phyloP scores from a whole-genome alignment of 805 yeast species.

The Kodamaea lidongshanica region DNA sequence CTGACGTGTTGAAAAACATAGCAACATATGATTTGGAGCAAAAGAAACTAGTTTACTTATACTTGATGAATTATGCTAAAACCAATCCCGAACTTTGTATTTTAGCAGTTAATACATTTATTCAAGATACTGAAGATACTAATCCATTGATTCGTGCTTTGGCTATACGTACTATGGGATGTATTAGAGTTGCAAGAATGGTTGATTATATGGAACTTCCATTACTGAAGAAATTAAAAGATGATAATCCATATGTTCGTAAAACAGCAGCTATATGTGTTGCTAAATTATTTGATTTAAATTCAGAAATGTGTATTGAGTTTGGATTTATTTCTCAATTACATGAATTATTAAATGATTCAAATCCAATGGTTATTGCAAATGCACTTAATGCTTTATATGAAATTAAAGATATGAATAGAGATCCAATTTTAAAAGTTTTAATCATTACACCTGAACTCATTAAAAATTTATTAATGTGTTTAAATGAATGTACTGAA shows the following conservation, averaged over 20 bases:
- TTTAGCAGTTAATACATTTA: constrained; percentile 90
- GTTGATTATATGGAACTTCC: constrained; percentile 93
- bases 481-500: constrained; percentile 95
- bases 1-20: constrained; percentile 91
- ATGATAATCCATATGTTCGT: constrained; percentile 95
- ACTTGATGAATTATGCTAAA: constrained; percentile 95
- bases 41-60: constrained; percentile 89
- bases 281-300: constrained; percentile 86
- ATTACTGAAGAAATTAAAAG: constrained; percentile 71
- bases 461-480: constrained; percentile 63
- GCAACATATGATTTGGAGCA: constrained; percentile 96
- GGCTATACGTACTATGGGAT: constrained; percentile 98
- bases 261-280: constrained; percentile 98
- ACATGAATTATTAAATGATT: constrained; percentile 64
- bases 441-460: constrained; percentile 34
- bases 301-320: constrained; percentile 74
- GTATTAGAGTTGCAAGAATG: constrained; percentile 92
- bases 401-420: constrained; percentile 71
- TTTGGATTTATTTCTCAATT: constrained; percentile 75
- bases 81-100: constrained; percentile 93
- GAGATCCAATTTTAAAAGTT: constrained; percentile 35
- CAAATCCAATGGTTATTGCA: constrained; percentile 97
- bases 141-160: constrained; percentile 93
- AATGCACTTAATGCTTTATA: constrained; percentile 82
- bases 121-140: constrained; percentile 90